Percentiles rank a stretch among this genome's conserved stretches.
Conservation (phyloP, 2,329 filamentous ascomycete genomes). For the Diplodia seriata region DNA sequence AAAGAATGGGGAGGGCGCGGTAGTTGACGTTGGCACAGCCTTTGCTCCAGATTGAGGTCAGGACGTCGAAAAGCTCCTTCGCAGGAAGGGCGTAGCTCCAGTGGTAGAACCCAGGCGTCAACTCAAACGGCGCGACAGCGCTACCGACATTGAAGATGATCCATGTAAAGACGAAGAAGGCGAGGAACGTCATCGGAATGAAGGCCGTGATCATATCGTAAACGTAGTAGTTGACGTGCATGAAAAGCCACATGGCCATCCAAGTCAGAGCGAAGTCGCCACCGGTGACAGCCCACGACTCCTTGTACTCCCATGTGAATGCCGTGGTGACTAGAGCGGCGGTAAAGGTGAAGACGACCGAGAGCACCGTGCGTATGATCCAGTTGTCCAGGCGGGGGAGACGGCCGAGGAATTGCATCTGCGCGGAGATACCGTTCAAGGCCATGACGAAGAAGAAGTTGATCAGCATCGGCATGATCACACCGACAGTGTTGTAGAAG, state of each 20-base stretch:
- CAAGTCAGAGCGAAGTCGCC: conserved; percentile 51
- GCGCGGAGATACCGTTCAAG: conserved; percentile 52
- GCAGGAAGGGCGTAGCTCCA: conserved; percentile 50
- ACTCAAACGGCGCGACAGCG: conserved; percentile 51
- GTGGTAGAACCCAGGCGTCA: conserved; percentile 49
- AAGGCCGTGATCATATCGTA: conserved; percentile 52
- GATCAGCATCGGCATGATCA: conserved; percentile 56
- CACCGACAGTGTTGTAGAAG: conserved; percentile 55
- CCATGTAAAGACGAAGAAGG: conserved; percentile 54
- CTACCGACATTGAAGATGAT: conserved; percentile 51
- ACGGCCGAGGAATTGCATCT: conserved; percentile 37
- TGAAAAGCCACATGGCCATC: conserved; percentile 53
- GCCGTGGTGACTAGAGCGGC: conserved; percentile 49
- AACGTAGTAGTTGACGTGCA: conserved; percentile 51
- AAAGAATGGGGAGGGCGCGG: conserved; percentile 53
- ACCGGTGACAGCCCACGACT: conserved; percentile 47
- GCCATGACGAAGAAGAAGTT: conserved; percentile 58
- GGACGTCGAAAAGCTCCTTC: conserved; percentile 48
- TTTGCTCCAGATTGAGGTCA: conserved; percentile 52
- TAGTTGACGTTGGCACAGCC: conserved; percentile 52
- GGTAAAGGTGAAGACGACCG: conserved; percentile 43
- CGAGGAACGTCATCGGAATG: conserved; percentile 48
- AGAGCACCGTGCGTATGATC: conserved; percentile 39
- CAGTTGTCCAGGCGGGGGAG: conserved; percentile 40
- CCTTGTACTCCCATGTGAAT: conserved; percentile 53